Percentiles rank a stretch among this genome's conserved stretches.
These are phyloP conservation scores for Chrysoporthe cubensis DNA, from an alignment of 2,329 filamentous ascomycete genomes.

Conservation along the genomic window DNA sequence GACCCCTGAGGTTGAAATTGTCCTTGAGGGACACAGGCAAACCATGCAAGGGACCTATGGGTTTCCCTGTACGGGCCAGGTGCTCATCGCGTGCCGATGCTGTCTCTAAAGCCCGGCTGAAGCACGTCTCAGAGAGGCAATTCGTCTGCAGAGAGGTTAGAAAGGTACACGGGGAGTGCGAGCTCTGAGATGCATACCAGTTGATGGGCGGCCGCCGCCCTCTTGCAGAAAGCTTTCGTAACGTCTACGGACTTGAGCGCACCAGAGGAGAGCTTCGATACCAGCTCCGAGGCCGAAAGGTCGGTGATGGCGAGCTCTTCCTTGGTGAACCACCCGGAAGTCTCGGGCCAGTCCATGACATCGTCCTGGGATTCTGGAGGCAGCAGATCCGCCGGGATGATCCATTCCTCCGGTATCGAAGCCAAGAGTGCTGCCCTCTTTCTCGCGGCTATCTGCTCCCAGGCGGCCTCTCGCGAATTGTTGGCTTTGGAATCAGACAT, in stretches of 20 bases:
- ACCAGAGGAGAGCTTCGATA: slow-evolving; percentile 42
- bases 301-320: slow-evolving; percentile 46
- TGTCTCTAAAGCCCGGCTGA: slow-evolving; percentile 47
- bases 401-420: slow-evolving; percentile 62
- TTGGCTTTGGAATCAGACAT: neutral
- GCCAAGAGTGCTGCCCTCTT: slow-evolving; percentile 48
- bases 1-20: slow-evolving; percentile 65
- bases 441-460: slow-evolving; percentile 47
- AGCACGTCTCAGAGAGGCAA: slow-evolving; percentile 54
- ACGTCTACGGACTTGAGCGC: slow-evolving; percentile 42
- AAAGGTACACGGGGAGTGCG: neutral
- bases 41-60: slow-evolving; percentile 66
- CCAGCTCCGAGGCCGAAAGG: slow-evolving; percentile 38
- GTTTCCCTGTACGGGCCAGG: slow-evolving; percentile 49
- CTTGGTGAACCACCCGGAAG: slow-evolving; percentile 62
- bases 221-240: slow-evolving; percentile 44
- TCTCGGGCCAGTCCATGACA: slow-evolving; percentile 58
- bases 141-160: slow-evolving; percentile 42
- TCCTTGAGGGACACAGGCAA: slow-evolving; percentile 72
- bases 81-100: slow-evolving; percentile 56
- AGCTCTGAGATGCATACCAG: slow-evolving; percentile 33
- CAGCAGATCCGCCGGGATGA: slow-evolving; percentile 55
- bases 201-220: slow-evolving; percentile 44
- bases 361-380: slow-evolving; percentile 58
- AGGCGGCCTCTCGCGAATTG: slow-evolving; percentile 30